phyloP scores from a whole-genome alignment of 2,329 filamentous ascomycete species.

The Monilinia fructigena region DNA sequence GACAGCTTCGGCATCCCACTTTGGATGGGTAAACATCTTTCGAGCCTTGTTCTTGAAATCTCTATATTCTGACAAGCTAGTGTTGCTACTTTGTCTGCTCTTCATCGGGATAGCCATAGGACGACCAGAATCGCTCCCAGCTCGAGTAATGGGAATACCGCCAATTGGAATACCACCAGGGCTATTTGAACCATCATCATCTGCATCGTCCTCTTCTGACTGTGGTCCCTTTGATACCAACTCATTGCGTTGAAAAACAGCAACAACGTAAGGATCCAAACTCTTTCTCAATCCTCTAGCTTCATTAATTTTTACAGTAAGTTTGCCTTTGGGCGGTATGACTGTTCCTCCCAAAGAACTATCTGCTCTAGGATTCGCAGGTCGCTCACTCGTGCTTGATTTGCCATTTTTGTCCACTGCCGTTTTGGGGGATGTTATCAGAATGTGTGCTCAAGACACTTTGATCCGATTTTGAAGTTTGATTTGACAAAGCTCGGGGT shows the following conservation, averaged over 20 bases:
- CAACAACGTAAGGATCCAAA: conserved; percentile 90
- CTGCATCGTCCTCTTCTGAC: conserved; percentile 58
- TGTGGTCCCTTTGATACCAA: conserved; percentile 87
- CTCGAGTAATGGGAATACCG: conserved; percentile 62
- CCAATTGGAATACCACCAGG: conserved; percentile 46
- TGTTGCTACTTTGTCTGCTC: conserved; percentile 94
- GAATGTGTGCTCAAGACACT: conserved; percentile 41
- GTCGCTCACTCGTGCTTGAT: conserved; percentile 37
- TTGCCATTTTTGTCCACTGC: conserved; percentile 40
- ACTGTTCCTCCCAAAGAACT: conserved; percentile 56
- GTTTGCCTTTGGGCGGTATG: conserved; percentile 76
- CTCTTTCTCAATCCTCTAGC: conserved; percentile 79
- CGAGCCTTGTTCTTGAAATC: conserved; percentile 57
- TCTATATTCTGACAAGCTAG: conserved; percentile 68
- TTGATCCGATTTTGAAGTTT: conserved; percentile 51
- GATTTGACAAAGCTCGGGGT: conserved; percentile 71
- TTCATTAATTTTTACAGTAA: conserved; percentile 85
- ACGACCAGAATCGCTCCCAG: conserved; percentile 77
- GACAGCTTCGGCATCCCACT: conserved; percentile 91
- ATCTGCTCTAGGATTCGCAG: conserved; percentile 36
- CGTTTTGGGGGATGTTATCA: conserved; percentile 43
- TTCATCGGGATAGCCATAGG: conserved; percentile 93
- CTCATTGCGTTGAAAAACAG: conserved; percentile 94
- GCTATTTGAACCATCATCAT: conserved; percentile 56
- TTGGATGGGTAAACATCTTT: conserved; percentile 72